phyloP scores from a whole-genome alignment of 2,329 filamentous ascomycete genomes.

The Penicillium hordei region DNA sequence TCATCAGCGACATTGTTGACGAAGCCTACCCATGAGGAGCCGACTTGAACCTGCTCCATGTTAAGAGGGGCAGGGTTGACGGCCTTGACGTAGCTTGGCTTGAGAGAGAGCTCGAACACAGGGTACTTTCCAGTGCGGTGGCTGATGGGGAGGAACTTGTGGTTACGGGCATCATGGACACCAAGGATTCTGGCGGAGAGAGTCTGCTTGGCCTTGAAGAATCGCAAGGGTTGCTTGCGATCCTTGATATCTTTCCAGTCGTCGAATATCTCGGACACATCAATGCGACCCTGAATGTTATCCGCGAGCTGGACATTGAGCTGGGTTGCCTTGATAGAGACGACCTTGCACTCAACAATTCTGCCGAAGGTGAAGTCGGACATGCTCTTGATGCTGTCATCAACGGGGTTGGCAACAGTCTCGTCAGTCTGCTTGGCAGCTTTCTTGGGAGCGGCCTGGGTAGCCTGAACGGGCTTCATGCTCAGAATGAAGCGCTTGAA shows the following conservation, averaged over 20 bases:
- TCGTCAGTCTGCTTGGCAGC: constrained; percentile 40
- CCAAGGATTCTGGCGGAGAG: constrained; percentile 77
- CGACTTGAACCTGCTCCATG: constrained; percentile 70
- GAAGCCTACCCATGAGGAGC: constrained; percentile 74
- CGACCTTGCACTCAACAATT: constrained; percentile 72
- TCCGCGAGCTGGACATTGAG: constrained; percentile 87
- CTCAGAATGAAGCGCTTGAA: constrained; percentile 68
- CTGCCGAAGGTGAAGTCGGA: constrained; percentile 73
- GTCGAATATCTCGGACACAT: constrained; percentile 88
- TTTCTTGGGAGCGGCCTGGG: constrained; percentile 49
- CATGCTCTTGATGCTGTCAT: constrained; percentile 62
- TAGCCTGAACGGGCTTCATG: constrained; percentile 53
- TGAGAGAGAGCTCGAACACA: constrained; percentile 84
- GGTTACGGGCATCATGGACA: constrained; percentile 83
- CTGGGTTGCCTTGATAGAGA: constrained; percentile 86
- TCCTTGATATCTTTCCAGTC: constrained; percentile 82
- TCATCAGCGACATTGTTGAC: constrained; percentile 84
- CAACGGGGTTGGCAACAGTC: constrained; percentile 58
- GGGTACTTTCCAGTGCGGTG: constrained; percentile 76
- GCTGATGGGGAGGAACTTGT: constrained; percentile 86
- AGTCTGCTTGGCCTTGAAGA: constrained; percentile 69
- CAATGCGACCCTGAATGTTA: constrained; percentile 87
- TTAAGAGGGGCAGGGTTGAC: constrained; percentile 63
- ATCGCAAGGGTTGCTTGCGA: constrained; percentile 73
- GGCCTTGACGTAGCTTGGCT: constrained; percentile 59